These are phyloP conservation scores for Floccularia luteovirens DNA, from an alignment of 768 basidiomycete genomes.

Conservation along the genomic window DNA sequence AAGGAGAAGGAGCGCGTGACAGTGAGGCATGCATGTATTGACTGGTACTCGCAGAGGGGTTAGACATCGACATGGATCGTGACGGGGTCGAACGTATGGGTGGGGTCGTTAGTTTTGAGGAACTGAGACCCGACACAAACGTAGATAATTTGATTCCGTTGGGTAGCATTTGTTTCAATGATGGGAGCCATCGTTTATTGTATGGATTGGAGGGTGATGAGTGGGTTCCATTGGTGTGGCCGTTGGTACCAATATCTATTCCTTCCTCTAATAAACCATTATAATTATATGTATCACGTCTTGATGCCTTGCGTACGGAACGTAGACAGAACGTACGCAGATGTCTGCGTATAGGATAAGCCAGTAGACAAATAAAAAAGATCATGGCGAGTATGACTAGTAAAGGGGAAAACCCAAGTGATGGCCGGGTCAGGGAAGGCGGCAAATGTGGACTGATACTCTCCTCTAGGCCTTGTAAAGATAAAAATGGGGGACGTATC, in stretches of 20 bases:
- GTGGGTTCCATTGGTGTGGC: slow-evolving; percentile 11
- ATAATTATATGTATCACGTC: slow-evolving; percentile 26
- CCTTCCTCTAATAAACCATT: slow-evolving; percentile 52
- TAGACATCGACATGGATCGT: slow-evolving; percentile 10
- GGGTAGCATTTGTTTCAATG: slow-evolving; percentile 26
- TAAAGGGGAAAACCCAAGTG: slow-evolving; percentile 69
- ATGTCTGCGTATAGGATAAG: slow-evolving; percentile 52
- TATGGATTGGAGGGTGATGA: slow-evolving; percentile 26
- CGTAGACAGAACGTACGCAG: slow-evolving; percentile 41
- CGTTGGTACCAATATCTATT: slow-evolving; percentile 12
- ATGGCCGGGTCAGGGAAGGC: slow-evolving; percentile 47
- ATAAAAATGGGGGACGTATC: slow-evolving; percentile 56
- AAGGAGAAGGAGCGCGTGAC: slow-evolving; percentile 42
- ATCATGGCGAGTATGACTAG: slow-evolving; percentile 45
- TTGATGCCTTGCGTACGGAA: slow-evolving; percentile 25
- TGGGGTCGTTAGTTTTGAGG: slow-evolving; percentile 17
- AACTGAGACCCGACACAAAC: slow-evolving; percentile 15
- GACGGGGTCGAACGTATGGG: slow-evolving; percentile 23
- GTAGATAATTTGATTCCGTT: slow-evolving; percentile 15
- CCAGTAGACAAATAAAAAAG: slow-evolving; percentile 31
- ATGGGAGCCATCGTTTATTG: slow-evolving; percentile 20
- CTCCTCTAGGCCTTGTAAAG: slow-evolving; percentile 55
- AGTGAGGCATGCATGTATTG: slow-evolving; percentile 26
- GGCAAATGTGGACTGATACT: slow-evolving; percentile 62
- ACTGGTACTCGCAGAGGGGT: slow-evolving; percentile 18